Evolutionary conservation across 257 asterid species (phyloP), one percentile per base, ranked within the genome.

Genomic region (Jacaranda copaia): DNA sequence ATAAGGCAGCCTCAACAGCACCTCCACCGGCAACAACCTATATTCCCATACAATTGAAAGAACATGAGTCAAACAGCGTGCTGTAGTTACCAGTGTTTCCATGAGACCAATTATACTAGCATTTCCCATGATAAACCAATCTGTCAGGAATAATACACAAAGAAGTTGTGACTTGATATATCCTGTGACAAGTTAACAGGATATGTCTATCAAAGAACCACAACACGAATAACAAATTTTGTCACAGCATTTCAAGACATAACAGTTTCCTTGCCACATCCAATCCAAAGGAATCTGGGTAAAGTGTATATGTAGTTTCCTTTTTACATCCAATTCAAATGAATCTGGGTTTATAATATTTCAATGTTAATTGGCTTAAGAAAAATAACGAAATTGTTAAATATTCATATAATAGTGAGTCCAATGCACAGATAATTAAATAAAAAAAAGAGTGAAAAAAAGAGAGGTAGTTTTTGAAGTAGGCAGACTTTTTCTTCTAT

Each of bases 21-120:
- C 99, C 98, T 73, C 99, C 99, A 38, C 98, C 99, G 77, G 99
- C 98, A 74, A 93, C 98, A 15, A 95, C 98, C 99, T 92, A 80
- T 49, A 82, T 74, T 53, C 20, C 57, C 68, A 79, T 7, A 63
- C 18, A 80, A 57, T 72, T 55, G 35, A 66, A 72, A 66, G 13
- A 72, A 81, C 39, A 85, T 5, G 16, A 66, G 71, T 49, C 52
- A 71, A 74, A 57, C 72, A 43, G 49, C 75, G 46, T 13, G 8
- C 4, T 5, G 63, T 38, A 70, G 64, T 10, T 19, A n/a, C 39
- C n/a, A 20, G 3, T 16, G 56, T 52, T 40, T 20, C 46, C 10
- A 38, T 14, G 36, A 60, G 43, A 66, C 39, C 14, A 19, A 52
- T 55, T 48, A 5, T 11, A 32, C 11, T 18, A n/a, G 11, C 25